These are phyloP conservation scores for Ogataea hybrid DNA, from an alignment of 1,139 yeast genomes.

Conservation along the genomic window DNA sequence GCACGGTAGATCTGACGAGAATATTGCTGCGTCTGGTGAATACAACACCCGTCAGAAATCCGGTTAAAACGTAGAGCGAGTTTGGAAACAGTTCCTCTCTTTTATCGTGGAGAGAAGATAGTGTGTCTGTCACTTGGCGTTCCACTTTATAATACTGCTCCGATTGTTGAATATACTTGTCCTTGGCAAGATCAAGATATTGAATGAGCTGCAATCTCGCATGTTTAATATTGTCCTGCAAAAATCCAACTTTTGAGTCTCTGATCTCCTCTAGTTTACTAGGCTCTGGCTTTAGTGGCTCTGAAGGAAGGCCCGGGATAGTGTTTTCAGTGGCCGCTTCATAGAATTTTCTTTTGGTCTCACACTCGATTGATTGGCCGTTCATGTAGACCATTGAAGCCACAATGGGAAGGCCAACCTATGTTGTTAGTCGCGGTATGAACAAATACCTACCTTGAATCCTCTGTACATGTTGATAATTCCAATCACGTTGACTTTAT, in stretches of 20 bases:
- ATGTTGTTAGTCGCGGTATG: neutral
- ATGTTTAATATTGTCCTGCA: conserved; percentile 48
- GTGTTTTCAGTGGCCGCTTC: conserved; percentile 50
- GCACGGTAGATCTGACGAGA: conserved; percentile 56
- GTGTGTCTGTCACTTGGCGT: conserved; percentile 60
- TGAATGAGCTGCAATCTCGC: conserved; percentile 43
- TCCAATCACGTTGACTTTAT: conserved; percentile 1
- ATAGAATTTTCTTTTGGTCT: conserved; percentile 50
- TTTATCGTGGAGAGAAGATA: conserved; percentile 67
- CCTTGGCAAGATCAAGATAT: conserved; percentile 33
- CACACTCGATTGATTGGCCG: conserved; percentile 12
- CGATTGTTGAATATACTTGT: conserved; percentile 43
- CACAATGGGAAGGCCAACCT: conserved; percentile 4
- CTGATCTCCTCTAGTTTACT: conserved; percentile 34
- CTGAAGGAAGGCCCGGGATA: conserved; percentile 54
- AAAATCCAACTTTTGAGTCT: conserved; percentile 54
- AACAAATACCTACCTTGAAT: conserved; percentile 3
- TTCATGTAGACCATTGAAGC: neutral
- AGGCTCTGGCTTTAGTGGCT: conserved; percentile 46
- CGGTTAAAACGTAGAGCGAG: conserved; percentile 65
- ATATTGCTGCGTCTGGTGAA: conserved; percentile 71
- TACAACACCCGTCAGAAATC: conserved; percentile 79
- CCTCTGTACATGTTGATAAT: conserved; percentile 2
- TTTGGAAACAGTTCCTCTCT: conserved; percentile 79
- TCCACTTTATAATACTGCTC: conserved; percentile 46